Evolutionary conservation across 768 basidiomycete species (phyloP), one percentile per base, ranked within the genome.

Genomic region (Cytidiella melzeri): DNA sequence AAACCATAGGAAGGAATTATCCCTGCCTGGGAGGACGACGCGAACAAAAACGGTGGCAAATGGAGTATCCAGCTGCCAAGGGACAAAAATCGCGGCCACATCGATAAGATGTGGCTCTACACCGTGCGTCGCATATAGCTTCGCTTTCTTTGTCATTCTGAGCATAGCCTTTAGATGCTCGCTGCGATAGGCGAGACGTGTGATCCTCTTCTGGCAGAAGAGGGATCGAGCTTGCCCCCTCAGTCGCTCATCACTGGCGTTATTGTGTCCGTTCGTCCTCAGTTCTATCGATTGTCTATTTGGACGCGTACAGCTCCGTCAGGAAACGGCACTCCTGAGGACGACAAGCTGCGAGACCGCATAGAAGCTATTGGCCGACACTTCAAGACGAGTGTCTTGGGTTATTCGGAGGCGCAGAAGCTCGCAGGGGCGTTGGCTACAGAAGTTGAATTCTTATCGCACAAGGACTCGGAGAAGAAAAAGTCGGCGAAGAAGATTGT

Each of bases 101-200:
- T 99, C 43, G 95, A 99, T 67, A 86, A 83, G 66, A 92, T 94
- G 87, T 99, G 96, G 96, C 77, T 99, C 47, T 94, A 93, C 71
- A 99, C 96, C 44, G 95, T 96, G 65, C 37, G 68, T 66, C 34
- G 50, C 46, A 20, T 25, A 21, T 41, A 41, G 39, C 34, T 9
- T 6, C 5, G 40, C 20, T 25, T 26, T 15, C 7, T 4, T 24
- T 19, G 12, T 34, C 7, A 44, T 45, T 9, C 18, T 46, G 15
- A 19, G 41, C 24, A 27, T 40, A 26, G 34, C 38, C 25, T 24
- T 2, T 67, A 98, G 96, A 97, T 98, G 95, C 83, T 99, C 51
- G 96, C 96, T 52, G 96, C 95, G 40, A 99, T 99, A 57, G 96
- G 96, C 46, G 96, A 99, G 71, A 99, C 93, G 0, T 97, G 96